Evolutionary conservation across 257 asterid genomes (phyloP), one percentile per base, ranked within the genome.

Genomic region (Plantago ovata): DNA sequence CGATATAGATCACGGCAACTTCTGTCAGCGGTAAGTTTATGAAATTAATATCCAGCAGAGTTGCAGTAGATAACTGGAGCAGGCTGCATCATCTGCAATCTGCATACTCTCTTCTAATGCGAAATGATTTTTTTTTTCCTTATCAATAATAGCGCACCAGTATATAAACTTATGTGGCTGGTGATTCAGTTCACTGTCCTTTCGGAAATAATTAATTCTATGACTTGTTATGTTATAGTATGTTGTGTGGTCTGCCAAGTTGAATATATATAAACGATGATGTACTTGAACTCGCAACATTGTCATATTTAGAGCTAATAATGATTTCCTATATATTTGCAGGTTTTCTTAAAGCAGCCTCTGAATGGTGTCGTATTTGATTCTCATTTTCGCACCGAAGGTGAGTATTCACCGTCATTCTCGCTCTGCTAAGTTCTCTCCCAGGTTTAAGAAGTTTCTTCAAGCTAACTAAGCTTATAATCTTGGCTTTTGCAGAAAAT

Each of bases 311-410:
- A 47, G 51, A 28, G 14, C 52, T 50, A 40, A 63, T 53, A 57
- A 36, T 63, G 53, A 15, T n/a, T 28, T 55, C 7, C 21, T 45
- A 53, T 40, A 8, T 60, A 56, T 46, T 39, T 81, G 79, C 95
- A 91, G 96, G 95, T 91, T 72, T 91, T 83, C 86, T 74, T 91
- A 60, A 91, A 91, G 89, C 96, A 91, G 75, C 94, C 77, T 65
- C 86, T 91, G 0, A 78, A 64, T 1, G 38, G 62, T 66, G 89
- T 85, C 19, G 95, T 81, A 39, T 81, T 91, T 10, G 92, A 91
- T 83, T 76, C 98, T 50, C 79, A 91, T 65, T 84, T 81, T 47
- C 57, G 47, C n/a, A 52, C 36, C 16, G 65, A 80, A 84, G 95
- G 96, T 85, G 16, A 18, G 62, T 22, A 40, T 19, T 53, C 39